A percentile compares a stretch with the other conserved stretches of the same genome.
These are phyloP conservation scores for Linnemannia exigua DNA, from an alignment of 192 early-diverging fungal genomes.

Conservation along the genomic window DNA sequence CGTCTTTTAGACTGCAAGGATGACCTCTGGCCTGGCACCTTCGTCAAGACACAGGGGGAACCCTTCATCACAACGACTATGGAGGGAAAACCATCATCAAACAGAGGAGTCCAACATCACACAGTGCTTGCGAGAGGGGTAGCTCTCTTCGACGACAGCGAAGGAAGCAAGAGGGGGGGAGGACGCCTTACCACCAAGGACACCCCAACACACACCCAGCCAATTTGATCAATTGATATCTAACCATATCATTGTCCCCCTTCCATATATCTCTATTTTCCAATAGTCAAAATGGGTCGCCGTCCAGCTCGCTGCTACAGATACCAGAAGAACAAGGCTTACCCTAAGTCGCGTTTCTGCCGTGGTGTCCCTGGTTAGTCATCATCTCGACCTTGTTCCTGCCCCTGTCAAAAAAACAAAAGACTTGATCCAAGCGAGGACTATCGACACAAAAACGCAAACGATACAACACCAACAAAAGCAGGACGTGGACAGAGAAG, in stretches of 20 bases:
- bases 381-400: neutral
- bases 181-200: neutral
- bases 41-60: neutral
- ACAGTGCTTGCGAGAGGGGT: neutral
- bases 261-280: neutral
- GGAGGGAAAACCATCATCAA: neutral
- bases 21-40: neutral
- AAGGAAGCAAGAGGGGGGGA: neutral
- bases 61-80: neutral
- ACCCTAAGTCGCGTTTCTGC: slow-evolving; percentile 98
- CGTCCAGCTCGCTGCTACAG: slow-evolving; percentile 99
- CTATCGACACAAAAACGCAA: neutral
- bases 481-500: too few species aligned
- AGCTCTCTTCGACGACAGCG: neutral
- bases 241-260: neutral
- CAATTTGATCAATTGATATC: neutral
- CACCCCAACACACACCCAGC: neutral
- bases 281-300: slow-evolving; percentile 87
- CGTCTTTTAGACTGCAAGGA: neutral
- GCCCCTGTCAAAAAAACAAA: neutral
- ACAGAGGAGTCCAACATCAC: neutral
- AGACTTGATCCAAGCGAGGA: neutral
- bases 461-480: too few species aligned
- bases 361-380: slow-evolving; percentile 94
- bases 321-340: slow-evolving; percentile 99